Percentiles rank a stretch among this genome's conserved stretches.
Conservation (phyloP, 2,329 filamentous ascomycete genomes). For the Fusarium sp. region DNA sequence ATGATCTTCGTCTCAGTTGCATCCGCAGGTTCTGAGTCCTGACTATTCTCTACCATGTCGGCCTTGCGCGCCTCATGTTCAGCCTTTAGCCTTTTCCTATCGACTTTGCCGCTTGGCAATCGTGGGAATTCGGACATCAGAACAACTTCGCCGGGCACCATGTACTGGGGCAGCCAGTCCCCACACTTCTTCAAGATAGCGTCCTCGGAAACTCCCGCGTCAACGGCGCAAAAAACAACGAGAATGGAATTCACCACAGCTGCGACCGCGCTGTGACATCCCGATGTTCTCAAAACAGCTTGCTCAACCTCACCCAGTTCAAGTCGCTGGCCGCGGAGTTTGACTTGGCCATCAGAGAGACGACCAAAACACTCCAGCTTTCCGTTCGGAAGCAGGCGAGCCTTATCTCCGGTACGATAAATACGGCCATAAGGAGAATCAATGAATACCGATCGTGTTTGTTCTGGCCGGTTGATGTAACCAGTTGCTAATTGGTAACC, state of each 20-base stretch:
- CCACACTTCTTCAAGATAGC: conserved; percentile 71
- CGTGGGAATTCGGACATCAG: conserved; percentile 75
- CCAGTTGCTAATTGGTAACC: conserved; percentile 82
- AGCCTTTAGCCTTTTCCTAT: conserved; percentile 72
- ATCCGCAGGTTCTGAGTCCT: conserved; percentile 29
- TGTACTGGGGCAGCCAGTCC: conserved; percentile 83
- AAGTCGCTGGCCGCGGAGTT: conserved; percentile 85
- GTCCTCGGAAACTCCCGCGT: conserved; percentile 50
- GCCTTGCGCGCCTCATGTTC: conserved; percentile 54
- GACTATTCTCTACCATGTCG: conserved; percentile 1
- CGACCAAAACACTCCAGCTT: conserved; percentile 86
- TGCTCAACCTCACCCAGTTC: conserved; percentile 85
- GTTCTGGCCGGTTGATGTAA: conserved; percentile 84
- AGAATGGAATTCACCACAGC: conserved; percentile 75
- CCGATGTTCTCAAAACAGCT: conserved; percentile 69
- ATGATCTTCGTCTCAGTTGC: conserved; percentile 50
- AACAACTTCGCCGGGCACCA: conserved; percentile 83
- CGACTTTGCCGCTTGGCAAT: conserved; percentile 85
- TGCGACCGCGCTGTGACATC: conserved; percentile 75
- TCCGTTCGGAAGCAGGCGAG: conserved; percentile 74
- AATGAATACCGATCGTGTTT: conserved; percentile 80
- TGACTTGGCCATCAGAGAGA: conserved; percentile 84
- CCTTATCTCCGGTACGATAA: conserved; percentile 90
- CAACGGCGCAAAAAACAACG: conserved; percentile 78
- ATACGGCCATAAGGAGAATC: conserved; percentile 74